phyloP scores from a whole-genome alignment of 345 rosid species.

The Euphorbia peplus region DNA sequence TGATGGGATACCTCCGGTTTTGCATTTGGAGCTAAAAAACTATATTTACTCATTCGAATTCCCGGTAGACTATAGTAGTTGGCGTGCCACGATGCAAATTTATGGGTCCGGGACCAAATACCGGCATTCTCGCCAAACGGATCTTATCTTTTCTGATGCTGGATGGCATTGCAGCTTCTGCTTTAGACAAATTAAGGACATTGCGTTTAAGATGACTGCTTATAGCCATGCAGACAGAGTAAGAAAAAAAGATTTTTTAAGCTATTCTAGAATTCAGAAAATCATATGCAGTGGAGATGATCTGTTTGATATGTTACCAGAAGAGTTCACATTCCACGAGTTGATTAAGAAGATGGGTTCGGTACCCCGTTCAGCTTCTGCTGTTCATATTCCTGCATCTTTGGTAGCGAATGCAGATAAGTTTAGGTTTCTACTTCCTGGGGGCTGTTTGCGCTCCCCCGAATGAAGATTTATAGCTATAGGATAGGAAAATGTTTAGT shows the following conservation, averaged over 20 bases:
- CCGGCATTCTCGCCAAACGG: slow-evolving; percentile 67
- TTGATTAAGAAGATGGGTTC: slow-evolving; percentile 85
- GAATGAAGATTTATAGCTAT: slow-evolving; percentile 3
- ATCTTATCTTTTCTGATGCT: slow-evolving; percentile 69
- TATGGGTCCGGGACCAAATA: slow-evolving; percentile 50
- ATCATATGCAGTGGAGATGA: slow-evolving; percentile 67
- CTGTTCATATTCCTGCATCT: slow-evolving; percentile 84
- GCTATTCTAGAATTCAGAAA: slow-evolving; percentile 56
- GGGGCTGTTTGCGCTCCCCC: slow-evolving; percentile 58
- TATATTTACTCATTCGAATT: slow-evolving; percentile 90
- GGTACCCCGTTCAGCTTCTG: slow-evolving; percentile 70
- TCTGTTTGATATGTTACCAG: slow-evolving; percentile 87
- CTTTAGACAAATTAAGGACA: slow-evolving; percentile 55
- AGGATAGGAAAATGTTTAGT: not conserved
- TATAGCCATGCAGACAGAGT: slow-evolving; percentile 95
- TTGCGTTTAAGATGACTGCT: slow-evolving; percentile 86
- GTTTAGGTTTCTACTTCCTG: slow-evolving; percentile 83
- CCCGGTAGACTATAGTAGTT: slow-evolving; percentile 83
- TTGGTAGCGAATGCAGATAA: slow-evolving; percentile 72
- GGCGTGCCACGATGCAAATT: slow-evolving; percentile 68
- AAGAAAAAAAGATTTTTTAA: slow-evolving; percentile 41
- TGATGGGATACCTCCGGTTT: slow-evolving; percentile 56
- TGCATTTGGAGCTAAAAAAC: slow-evolving; percentile 73
- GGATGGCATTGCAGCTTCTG: slow-evolving; percentile 99
- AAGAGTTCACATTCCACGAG: slow-evolving; percentile 70